These are phyloP conservation scores for Xylaria sp. DNA, from an alignment of 2,329 filamentous ascomycete genomes.

Conservation along the genomic window DNA sequence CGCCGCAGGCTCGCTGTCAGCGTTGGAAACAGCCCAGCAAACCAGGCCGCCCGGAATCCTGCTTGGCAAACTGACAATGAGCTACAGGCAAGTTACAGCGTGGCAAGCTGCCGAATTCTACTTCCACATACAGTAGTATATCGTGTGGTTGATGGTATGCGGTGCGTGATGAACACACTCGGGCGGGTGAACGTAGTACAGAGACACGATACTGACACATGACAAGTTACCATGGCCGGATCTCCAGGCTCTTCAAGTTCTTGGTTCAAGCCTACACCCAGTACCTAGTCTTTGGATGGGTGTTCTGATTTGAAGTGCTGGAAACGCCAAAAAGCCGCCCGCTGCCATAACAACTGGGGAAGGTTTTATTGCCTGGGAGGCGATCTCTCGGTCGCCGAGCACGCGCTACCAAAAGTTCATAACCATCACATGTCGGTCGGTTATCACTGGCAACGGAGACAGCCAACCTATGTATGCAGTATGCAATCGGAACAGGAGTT, in stretches of 20 bases:
- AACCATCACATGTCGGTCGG: constrained; percentile 9
- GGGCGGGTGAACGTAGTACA: background rate
- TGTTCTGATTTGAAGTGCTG: constrained; percentile 2
- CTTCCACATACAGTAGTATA: background rate
- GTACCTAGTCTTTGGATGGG: background rate
- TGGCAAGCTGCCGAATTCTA: background rate
- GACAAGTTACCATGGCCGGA: constrained; percentile 5
- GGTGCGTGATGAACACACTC: background rate
- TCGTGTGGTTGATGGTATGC: constrained; percentile 1
- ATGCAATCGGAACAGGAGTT: constrained; percentile 12
- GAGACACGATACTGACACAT: constrained; percentile 9
- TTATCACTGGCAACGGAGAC: background rate
- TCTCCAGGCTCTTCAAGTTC: background rate
- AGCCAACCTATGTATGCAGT: background rate
- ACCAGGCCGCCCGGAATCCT: background rate
- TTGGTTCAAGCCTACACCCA: background rate
- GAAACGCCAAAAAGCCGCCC: constrained; percentile 16
- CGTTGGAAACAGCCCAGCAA: background rate
- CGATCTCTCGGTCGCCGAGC: constrained; percentile 30
- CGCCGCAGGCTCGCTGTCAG: constrained; percentile 1
- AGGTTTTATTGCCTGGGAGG: constrained; percentile 16
- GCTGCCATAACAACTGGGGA: constrained; percentile 16
- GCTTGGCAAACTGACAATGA: constrained; percentile 9
- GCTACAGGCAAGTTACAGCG: constrained; percentile 11
- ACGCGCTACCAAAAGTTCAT: constrained; percentile 9